Evolutionary conservation across 2,329 filamentous ascomycete genomes (phyloP).

Genomic region (Phaeosphaeria sp.): DNA sequence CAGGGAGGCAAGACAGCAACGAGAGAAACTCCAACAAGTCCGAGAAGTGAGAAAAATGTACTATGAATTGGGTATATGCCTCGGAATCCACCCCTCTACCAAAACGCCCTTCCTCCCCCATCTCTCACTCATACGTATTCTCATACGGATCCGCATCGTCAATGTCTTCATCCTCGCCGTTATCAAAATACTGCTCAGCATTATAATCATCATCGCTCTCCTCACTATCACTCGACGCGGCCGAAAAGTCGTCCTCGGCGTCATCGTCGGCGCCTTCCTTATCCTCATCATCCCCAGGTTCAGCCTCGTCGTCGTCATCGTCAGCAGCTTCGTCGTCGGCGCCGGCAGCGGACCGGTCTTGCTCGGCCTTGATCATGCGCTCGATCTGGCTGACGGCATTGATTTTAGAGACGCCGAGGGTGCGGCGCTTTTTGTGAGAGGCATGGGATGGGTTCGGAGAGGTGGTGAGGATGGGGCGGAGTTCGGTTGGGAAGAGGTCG

Average conservation of each 20-base stretch:
- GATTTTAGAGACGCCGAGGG: slow-evolving; percentile 41
- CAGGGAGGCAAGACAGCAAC: no score
- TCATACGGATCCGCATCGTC: slow-evolving; percentile 47
- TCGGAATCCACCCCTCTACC: not conserved
- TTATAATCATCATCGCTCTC: slow-evolving; percentile 71
- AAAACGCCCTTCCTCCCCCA: not conserved
- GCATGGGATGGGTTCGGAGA: slow-evolving; percentile 20
- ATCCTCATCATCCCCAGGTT: slow-evolving; percentile 44
- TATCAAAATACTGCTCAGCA: slow-evolving; percentile 64
- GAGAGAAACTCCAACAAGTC: not conserved
- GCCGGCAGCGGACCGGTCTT: slow-evolving; percentile 47
- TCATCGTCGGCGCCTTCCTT: slow-evolving; percentile 61
- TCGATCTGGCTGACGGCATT: slow-evolving; percentile 41
- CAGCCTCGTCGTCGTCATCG: slow-evolving; percentile 50
- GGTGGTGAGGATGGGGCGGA: slow-evolving; percentile 61
- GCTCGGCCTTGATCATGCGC: slow-evolving; percentile 53
- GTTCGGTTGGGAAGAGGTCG: slow-evolving; percentile 64
- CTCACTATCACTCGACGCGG: slow-evolving; percentile 66
- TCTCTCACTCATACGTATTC: slow-evolving; percentile 42
- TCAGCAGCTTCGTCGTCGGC: slow-evolving; percentile 53
- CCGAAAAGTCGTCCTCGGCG: slow-evolving; percentile 60
- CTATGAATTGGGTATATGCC: not conserved
- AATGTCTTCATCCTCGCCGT: slow-evolving; percentile 57
- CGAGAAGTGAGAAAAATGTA: not conserved
- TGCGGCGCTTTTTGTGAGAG: slow-evolving; percentile 40